Conservation (phyloP, 2,329 filamentous ascomycete genomes). For the Chaetomiaceae sp. region DNA sequence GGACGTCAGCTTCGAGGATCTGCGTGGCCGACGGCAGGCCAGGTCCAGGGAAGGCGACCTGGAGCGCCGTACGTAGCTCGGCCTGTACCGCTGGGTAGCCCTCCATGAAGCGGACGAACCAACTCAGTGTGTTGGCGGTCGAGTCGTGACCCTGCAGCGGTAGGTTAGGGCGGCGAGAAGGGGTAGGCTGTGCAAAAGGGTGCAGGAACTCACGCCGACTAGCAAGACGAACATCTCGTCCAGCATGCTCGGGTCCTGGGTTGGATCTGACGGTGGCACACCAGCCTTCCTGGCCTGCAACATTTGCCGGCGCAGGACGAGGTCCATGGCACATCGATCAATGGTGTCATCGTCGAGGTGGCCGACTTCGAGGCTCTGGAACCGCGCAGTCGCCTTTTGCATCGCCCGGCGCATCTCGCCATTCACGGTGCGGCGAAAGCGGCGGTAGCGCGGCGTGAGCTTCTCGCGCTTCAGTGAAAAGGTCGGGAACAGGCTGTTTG, state of each 20-base stretch:
- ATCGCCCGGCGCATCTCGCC: constrained; percentile 19
- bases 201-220: constrained; percentile 18
- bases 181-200: too few species aligned
- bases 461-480: constrained; percentile 9
- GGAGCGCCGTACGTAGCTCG: constrained; percentile 14
- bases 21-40: constrained; percentile 5
- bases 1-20: constrained; percentile 23
- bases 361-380: constrained; percentile 5
- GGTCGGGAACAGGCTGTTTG: constrained; percentile 5
- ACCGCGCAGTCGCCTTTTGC: constrained; percentile 7
- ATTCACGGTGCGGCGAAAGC: constrained; percentile 19
- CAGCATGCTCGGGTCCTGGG: constrained; percentile 24
- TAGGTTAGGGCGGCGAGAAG: too few species aligned
- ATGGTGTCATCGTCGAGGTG: constrained; percentile 4
- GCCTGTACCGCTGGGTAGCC: constrained; percentile 8
- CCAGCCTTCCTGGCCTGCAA: constrained; percentile 23
- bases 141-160: constrained; percentile 40
- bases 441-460: constrained; percentile 17
- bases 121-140: constrained; percentile 30
- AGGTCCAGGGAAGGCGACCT: constrained; percentile 22
- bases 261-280: constrained; percentile 21
- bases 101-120: constrained; percentile 22
- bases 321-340: constrained; percentile 17
- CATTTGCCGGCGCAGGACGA: constrained; percentile 13
- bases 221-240: constrained; percentile 26